Evolutionary conservation across 306 rosid species (phyloP).

Genomic region (Quercus alba): DNA sequence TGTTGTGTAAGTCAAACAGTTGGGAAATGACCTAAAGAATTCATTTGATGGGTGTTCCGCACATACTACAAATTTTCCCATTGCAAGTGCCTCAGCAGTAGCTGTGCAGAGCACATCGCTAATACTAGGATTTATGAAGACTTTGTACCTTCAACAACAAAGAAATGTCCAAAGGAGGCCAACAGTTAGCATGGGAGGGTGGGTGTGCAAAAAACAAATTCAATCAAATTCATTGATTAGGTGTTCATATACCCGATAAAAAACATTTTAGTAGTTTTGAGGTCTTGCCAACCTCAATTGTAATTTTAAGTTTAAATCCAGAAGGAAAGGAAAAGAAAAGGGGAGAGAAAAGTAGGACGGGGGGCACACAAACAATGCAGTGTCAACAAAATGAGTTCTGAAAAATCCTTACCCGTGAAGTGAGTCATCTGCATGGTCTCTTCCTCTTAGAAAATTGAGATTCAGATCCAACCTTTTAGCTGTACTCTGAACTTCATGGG

Average conservation of each 20-base stretch:
- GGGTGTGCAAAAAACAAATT: neutral
- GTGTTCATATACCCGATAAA: neutral
- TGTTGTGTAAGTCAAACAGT: slow-evolving; percentile 82
- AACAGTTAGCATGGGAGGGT: neutral
- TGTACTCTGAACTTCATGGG: slow-evolving; percentile 78
- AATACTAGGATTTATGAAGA: slow-evolving; percentile 90
- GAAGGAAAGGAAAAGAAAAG: neutral
- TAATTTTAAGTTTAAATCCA: neutral
- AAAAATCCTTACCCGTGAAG: slow-evolving; percentile 69
- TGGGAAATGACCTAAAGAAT: slow-evolving; percentile 89
- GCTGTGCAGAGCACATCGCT: slow-evolving; percentile 98
- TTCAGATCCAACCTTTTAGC: slow-evolving; percentile 81
- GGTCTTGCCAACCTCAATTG: neutral
- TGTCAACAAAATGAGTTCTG: neutral
- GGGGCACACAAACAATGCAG: neutral
- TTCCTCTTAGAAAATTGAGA: slow-evolving; percentile 88
- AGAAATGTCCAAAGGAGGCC: slow-evolving; percentile 6
- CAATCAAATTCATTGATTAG: neutral
- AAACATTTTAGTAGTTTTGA: neutral
- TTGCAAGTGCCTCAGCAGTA: slow-evolving; percentile 98
- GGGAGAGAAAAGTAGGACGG: neutral
- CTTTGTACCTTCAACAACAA: slow-evolving; percentile 78
- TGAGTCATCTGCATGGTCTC: slow-evolving; percentile 94
- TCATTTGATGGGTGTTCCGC: slow-evolving; percentile 95
- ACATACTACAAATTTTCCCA: slow-evolving; percentile 97